phyloP scores from a whole-genome alignment of 352 stramenopile genomes.

The Globisporangium orthogonon region DNA sequence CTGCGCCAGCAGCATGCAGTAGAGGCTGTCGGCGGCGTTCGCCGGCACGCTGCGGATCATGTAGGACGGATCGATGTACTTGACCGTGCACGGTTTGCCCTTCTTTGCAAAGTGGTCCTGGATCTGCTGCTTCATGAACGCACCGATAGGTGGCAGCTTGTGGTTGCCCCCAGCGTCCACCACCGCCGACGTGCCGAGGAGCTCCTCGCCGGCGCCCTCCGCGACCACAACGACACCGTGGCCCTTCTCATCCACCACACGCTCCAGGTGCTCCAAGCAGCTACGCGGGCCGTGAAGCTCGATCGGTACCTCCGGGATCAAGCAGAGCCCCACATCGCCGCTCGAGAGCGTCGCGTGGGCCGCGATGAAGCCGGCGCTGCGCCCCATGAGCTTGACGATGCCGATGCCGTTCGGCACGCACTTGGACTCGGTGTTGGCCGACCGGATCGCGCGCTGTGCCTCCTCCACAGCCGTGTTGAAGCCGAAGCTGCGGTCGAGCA shows the following conservation, averaged over 20 bases:
- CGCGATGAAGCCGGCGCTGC: slow-evolving; percentile 96
- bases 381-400: slow-evolving; percentile 99
- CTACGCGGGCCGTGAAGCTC: slow-evolving; percentile 90
- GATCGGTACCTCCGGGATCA: slow-evolving; percentile 96
- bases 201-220: slow-evolving; percentile 93
- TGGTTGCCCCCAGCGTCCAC: slow-evolving; percentile 93
- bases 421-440: slow-evolving; percentile 89
- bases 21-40: slow-evolving; percentile 91
- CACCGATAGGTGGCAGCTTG: slow-evolving; percentile 93
- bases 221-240: slow-evolving; percentile 98
- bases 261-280: slow-evolving; percentile 89
- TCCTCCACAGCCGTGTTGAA: slow-evolving; percentile 97
- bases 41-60: slow-evolving; percentile 94
- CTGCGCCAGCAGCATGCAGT: slow-evolving; percentile 98
- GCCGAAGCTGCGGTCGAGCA: slow-evolving; percentile 97
- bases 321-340: slow-evolving; percentile 97
- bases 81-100: slow-evolving; percentile 88
- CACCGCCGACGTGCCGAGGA: slow-evolving; percentile 89
- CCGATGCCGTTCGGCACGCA: slow-evolving; percentile 98
- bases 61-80: slow-evolving; percentile 98
- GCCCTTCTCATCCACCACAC: slow-evolving; percentile 91
- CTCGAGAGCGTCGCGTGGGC: slow-evolving; percentile 95
- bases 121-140: slow-evolving; percentile 95
- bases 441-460: slow-evolving; percentile 90
- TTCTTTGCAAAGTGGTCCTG: slow-evolving; percentile 91